Base-by-base conservation (phyloP, 2,329 filamentous ascomycete genomes). In the Penicillium sp. region DNA sequence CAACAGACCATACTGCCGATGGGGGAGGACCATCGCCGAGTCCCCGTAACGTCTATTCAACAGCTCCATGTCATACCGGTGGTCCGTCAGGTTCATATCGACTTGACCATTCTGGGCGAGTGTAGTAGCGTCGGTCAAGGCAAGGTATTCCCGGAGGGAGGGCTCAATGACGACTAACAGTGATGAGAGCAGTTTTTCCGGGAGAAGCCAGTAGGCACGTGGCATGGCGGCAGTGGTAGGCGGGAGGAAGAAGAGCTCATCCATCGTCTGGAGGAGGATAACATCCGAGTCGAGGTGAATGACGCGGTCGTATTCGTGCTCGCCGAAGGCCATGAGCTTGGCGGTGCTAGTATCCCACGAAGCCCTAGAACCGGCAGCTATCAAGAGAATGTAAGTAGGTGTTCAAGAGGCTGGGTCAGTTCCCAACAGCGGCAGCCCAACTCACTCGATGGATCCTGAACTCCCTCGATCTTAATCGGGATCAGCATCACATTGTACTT, bases 211-310 rank as follows among this genome's bases (percentile, higher is more conserved):
- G 64, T 88, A 87, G 8, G 84, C 85, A 29, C 81, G 78, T 1
- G 84, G 82, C 77, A 87, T 83, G 3, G 83, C 83, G 4, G 84
- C 75, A 1, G 77, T 71, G 1, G 77, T 75, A 1, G 70, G 63
- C 0, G 84, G 85, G 1, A 85, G 71, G 26, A 84, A 75, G 67
- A 88, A 88, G 0, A 88, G 74, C 48, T 87, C 83, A 57, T 88
- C 85, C 74, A 88, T 77, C 21, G 74, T 68, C 52, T 82, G 72
- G 4, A 85, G 73, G 3, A 88, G 68, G 1, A 78, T 78, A 21
- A 79, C 73, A 60, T 88, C 84, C 8, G 82, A 83, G 63, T 87
- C 79, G 40, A 82, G 67, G 44, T 76, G 72, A 31, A 82, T 70
- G 21, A 82, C 71, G 34, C 79, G 74, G 19, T 75, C 67, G 62